phyloP scores from a whole-genome alignment of 768 basidiomycete genomes.

The Ramaria rubella region DNA sequence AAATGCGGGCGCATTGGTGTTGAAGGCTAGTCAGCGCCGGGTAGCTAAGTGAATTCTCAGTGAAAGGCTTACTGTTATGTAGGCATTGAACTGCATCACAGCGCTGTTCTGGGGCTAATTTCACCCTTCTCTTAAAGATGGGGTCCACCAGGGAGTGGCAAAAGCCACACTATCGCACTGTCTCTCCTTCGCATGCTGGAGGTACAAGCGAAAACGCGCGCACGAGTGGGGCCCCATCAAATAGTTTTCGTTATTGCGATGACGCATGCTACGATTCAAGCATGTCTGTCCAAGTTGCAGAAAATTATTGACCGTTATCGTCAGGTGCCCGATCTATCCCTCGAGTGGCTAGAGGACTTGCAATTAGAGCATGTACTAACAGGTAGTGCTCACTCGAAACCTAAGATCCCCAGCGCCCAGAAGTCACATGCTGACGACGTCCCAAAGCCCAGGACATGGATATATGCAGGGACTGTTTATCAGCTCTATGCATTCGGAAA shows the following conservation, averaged over 20 bases:
- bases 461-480: slow-evolving; percentile 2
- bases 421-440: neutral
- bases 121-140: neutral
- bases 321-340: slow-evolving; percentile 32
- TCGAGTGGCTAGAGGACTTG: slow-evolving; percentile 39
- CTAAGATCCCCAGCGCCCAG: slow-evolving; percentile 13
- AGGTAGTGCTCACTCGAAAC: slow-evolving; percentile 36
- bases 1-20: slow-evolving; percentile 33
- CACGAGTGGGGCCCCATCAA: slow-evolving; percentile 25
- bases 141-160: slow-evolving; percentile 38
- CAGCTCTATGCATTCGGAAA: slow-evolving; percentile 46
- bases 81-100: slow-evolving; percentile 34
- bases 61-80: slow-evolving; percentile 40
- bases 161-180: slow-evolving; percentile 45
- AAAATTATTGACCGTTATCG: slow-evolving; percentile 20
- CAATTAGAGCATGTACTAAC: slow-evolving; percentile 35
- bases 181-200: slow-evolving; percentile 42
- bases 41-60: slow-evolving; percentile 39
- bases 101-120: neutral
- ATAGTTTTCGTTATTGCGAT: slow-evolving; percentile 45
- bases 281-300: slow-evolving; percentile 37
- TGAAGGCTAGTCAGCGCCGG: slow-evolving; percentile 42
- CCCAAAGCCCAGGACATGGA: neutral
- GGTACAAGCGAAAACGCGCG: slow-evolving; percentile 23
- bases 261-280: slow-evolving; percentile 49